phyloP scores from a whole-genome alignment of 2,329 filamentous ascomycete species.

The Penicillium sp. region DNA sequence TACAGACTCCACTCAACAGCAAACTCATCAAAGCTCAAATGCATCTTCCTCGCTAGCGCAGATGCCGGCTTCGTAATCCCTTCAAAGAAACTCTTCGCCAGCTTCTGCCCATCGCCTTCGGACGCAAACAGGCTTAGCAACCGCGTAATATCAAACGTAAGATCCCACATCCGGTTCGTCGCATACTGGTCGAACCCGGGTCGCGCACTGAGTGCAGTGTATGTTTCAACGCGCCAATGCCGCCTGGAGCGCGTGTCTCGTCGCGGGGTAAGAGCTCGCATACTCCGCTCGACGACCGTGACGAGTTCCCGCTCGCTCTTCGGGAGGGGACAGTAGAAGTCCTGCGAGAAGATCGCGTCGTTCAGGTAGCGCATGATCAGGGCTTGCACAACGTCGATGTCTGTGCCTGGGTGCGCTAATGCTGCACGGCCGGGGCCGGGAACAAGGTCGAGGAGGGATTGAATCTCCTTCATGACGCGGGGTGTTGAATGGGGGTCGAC shows the following conservation, averaged over 20 bases:
- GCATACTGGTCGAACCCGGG: neutral
- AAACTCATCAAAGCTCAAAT: conserved; percentile 12
- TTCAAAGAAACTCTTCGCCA: conserved; percentile 6
- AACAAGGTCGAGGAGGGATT: conserved; percentile 10
- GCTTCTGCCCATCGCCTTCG: neutral
- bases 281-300: conserved; percentile 4
- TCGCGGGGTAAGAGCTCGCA: conserved; percentile 2
- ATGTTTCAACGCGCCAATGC: conserved; percentile 13
- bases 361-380: conserved; percentile 1
- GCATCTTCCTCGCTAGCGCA: conserved; percentile 5
- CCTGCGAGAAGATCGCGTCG: conserved; percentile 13
- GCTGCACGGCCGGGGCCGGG: neutral
- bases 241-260: conserved; percentile 8
- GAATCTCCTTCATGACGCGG: neutral
- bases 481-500: neutral
- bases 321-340: conserved; percentile 15
- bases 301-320: conserved; percentile 6
- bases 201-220: conserved; percentile 5
- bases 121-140: conserved; percentile 1
- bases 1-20: conserved; percentile 6
- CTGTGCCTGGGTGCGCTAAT: neutral
- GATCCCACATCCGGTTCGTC: neutral
- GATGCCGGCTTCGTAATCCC: conserved; percentile 2
- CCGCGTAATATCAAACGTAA: conserved; percentile 1
- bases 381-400: conserved; percentile 10